Evolutionary conservation across 1,284 basidiomycete species (phyloP).

Genomic region (Wallemia hederae): DNA sequence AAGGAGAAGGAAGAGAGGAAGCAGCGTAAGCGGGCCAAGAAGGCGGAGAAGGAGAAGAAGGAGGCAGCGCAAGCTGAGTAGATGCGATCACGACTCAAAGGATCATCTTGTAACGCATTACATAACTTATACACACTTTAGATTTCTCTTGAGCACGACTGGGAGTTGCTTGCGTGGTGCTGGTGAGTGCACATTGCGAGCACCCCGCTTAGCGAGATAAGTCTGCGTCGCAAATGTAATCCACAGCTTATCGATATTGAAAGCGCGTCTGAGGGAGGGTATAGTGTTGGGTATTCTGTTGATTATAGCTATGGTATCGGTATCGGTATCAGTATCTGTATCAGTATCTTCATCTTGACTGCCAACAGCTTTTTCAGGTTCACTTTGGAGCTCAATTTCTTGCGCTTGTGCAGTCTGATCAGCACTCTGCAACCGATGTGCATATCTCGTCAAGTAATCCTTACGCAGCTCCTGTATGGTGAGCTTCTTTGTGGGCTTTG

Average conservation of each 20-base stretch:
- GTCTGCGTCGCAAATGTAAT: neutral
- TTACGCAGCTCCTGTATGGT: too few species aligned
- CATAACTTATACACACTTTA: neutral
- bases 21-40: conserved; percentile 23
- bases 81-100: too few species aligned
- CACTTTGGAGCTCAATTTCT: too few species aligned
- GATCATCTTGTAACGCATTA: too few species aligned
- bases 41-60: conserved; percentile 13
- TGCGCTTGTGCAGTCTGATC: neutral
- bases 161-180: neutral
- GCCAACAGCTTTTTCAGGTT: too few species aligned
- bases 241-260: neutral
- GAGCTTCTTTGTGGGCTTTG: too few species aligned
- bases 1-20: conserved; percentile 48
- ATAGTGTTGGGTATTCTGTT: neutral
- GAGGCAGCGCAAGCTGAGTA: too few species aligned
- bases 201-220: neutral
- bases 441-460: too few species aligned
- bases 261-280: neutral
- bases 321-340: too few species aligned
- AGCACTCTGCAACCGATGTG: too few species aligned
- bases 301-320: neutral
- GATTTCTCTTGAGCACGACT: neutral
- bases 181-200: too few species aligned
- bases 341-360: too few species aligned